A percentile compares a stretch with the other conserved stretches of the same genome.
phyloP scores from a whole-genome alignment of 805 yeast species.

The Monosporozyma aquatica region DNA sequence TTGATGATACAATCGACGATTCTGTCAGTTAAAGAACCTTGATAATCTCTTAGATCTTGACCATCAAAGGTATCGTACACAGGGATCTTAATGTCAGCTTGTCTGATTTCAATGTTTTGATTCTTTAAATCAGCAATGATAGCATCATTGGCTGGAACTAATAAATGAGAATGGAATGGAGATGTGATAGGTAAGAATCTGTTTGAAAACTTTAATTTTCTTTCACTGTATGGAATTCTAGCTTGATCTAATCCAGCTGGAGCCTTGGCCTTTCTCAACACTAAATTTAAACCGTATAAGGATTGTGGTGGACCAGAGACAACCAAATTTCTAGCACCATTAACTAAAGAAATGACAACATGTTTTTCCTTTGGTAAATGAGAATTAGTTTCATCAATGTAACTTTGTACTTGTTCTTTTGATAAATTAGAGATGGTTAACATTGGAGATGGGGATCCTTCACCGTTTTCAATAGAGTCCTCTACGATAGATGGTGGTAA shows the following conservation, averaged over 20 bases:
- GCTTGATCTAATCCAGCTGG: conserved; percentile 91
- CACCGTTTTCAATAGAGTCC: conserved; percentile 88
- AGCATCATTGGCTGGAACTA: conserved; percentile 58
- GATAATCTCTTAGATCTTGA: conserved; percentile 52
- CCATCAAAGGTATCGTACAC: conserved; percentile 89
- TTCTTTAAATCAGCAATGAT: conserved; percentile 58
- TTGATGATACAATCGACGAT: conserved; percentile 75
- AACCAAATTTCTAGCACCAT: conserved; percentile 93
- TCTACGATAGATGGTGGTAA: conserved; percentile 87
- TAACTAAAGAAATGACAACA: conserved; percentile 80
- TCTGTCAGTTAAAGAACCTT: conserved; percentile 55
- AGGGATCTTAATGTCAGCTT: conserved; percentile 61
- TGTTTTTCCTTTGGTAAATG: conserved; percentile 90
- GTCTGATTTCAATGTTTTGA: conserved; percentile 48
- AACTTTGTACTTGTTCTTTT: conserved; percentile 64
- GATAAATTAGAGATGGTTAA: conserved; percentile 85
- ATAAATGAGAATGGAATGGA: conserved; percentile 91
- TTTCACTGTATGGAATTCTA: conserved; percentile 85
- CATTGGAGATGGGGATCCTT: conserved; percentile 97
- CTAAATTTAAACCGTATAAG: conserved; percentile 85
- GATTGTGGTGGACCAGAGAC: conserved; percentile 98
- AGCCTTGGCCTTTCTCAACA: conserved; percentile 90
- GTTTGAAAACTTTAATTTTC: conserved; percentile 88
- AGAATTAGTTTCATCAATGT: conserved; percentile 78
- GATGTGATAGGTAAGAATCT: conserved; percentile 91